Evolutionary conservation across 2,329 filamentous ascomycete species (phyloP).

Genomic region (Clonostachys byssicola): DNA sequence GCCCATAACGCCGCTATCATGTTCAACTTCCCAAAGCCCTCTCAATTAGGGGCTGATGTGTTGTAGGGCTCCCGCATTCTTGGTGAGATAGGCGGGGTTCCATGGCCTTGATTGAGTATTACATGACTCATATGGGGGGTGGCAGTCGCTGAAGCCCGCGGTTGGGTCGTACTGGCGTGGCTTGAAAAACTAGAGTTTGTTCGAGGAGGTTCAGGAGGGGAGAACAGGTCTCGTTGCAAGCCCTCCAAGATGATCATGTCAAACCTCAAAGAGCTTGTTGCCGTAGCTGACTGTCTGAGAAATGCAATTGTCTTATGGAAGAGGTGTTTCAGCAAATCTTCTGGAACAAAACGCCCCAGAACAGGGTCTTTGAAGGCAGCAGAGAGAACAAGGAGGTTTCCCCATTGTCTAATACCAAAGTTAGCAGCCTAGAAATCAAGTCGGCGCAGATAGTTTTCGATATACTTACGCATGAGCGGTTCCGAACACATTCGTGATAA

Average conservation of each 20-base stretch:
- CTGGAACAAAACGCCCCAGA: slow-evolving; percentile 54
- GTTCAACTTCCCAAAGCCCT: no score
- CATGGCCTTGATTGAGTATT: no score
- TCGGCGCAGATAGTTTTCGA: no score
- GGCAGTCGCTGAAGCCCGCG: no score
- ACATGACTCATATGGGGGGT: no score
- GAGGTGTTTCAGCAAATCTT: slow-evolving; percentile 52
- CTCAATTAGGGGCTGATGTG: no score
- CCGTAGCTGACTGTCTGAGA: slow-evolving; percentile 63
- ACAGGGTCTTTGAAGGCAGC: slow-evolving; percentile 69
- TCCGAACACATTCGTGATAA: slow-evolving; percentile 95
- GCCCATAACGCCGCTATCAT: no score
- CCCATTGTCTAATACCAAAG: slow-evolving; percentile 71
- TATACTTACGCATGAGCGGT: slow-evolving; percentile 87
- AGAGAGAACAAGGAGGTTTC: slow-evolving; percentile 86
- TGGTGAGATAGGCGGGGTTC: no score
- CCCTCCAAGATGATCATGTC: slow-evolving; percentile 72
- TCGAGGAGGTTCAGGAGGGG: slow-evolving; percentile 14
- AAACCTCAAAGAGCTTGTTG: slow-evolving; percentile 68
- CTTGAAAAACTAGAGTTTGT: slow-evolving; percentile 38
- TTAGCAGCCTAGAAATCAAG: background rate
- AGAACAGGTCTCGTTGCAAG: slow-evolving; percentile 41
- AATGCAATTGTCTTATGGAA: slow-evolving; percentile 74
- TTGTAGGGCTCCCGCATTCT: no score
- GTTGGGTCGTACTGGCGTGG: slow-evolving; percentile 14